phyloP scores from a whole-genome alignment of 2,329 filamentous ascomycete species.

The Aspergillus ibericus region DNA sequence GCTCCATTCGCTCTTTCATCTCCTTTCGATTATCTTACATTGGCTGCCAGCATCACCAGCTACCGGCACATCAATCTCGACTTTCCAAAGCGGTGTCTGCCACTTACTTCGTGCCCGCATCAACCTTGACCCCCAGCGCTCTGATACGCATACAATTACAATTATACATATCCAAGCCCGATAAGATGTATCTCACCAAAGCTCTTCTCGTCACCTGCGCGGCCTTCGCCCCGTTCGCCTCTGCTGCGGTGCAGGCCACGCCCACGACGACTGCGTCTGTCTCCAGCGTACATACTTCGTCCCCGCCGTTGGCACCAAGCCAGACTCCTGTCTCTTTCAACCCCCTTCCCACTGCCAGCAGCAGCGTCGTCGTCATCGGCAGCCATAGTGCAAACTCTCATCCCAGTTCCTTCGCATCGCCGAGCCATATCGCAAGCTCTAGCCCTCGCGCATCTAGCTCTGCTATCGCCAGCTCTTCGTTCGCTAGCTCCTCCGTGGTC shows the following conservation, averaged over 20 bases:
- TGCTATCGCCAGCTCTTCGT: constrained; percentile 1
- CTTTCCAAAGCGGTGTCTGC: background rate
- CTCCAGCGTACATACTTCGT: constrained; percentile 22
- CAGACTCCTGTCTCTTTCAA: constrained; percentile 14
- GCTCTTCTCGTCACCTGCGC: constrained; percentile 30
- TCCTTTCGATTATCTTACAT: background rate
- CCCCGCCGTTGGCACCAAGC: constrained; percentile 14
- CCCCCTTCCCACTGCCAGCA: constrained; percentile 9
- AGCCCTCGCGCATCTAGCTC: constrained; percentile 10
- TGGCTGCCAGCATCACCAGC: background rate
- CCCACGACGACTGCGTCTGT: constrained; percentile 13
- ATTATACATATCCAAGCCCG: constrained; percentile 2
- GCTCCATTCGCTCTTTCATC: constrained; percentile 34
- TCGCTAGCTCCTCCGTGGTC: background rate
- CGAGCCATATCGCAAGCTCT: constrained; percentile 5
- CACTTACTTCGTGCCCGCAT: background rate
- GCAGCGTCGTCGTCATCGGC: constrained; percentile 3
- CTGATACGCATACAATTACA: background rate
- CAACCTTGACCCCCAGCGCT: background rate
- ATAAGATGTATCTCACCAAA: constrained; percentile 38
- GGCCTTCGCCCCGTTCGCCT: constrained; percentile 29
- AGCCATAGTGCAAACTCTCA: constrained; percentile 12
- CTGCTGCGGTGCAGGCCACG: constrained; percentile 26
- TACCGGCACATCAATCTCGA: background rate
- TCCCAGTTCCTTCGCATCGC: constrained; percentile 3